These are phyloP conservation scores for Bryoerythrophyllum caledonicum DNA, from an alignment of 225 moss, liverwort and hornwort species.

Conservation along the genomic window DNA sequence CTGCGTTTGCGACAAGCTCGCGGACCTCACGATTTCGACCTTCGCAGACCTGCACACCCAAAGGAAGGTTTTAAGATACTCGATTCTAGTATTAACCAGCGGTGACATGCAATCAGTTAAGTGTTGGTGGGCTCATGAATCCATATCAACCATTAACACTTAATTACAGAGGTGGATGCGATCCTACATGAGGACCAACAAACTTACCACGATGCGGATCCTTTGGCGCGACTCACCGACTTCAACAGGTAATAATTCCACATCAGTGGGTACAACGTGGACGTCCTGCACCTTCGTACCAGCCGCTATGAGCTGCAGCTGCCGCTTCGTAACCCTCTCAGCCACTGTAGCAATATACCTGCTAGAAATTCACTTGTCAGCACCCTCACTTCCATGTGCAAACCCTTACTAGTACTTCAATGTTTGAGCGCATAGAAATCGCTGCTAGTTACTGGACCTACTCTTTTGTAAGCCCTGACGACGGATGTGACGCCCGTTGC, in stretches of 20 bases:
- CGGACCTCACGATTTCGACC: slow-evolving; percentile 99
- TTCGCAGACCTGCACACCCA: slow-evolving; percentile 75
- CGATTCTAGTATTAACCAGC: background rate
- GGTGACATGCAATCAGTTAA: background rate
- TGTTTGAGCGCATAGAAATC: slow-evolving; percentile 4
- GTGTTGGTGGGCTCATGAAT: background rate
- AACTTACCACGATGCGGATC: slow-evolving; percentile 78
- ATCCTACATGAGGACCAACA: background rate
- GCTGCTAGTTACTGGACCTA: slow-evolving; percentile 32
- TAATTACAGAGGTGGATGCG: background rate
- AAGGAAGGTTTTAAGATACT: background rate
- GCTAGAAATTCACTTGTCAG: slow-evolving; percentile 25
- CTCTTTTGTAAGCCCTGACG: slow-evolving; percentile 97
- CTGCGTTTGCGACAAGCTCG: slow-evolving; percentile 83
- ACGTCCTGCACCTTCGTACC: slow-evolving; percentile 89
- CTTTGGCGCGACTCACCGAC: slow-evolving; percentile 66
- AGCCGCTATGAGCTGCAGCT: slow-evolving; percentile 67
- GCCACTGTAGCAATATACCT: slow-evolving; percentile 86
- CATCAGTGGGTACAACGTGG: slow-evolving; percentile 70
- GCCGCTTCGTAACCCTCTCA: slow-evolving; percentile 77
- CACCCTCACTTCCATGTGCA: background rate
- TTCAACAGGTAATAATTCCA: slow-evolving; percentile 65
- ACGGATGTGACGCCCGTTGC: slow-evolving; percentile 94
- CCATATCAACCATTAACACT: background rate
- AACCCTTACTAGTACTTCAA: background rate